A percentile compares a stretch with the other conserved stretches of the same genome.
Evolutionary conservation across 306 rosid species (phyloP).

Genomic region (Rosa chinensis): DNA sequence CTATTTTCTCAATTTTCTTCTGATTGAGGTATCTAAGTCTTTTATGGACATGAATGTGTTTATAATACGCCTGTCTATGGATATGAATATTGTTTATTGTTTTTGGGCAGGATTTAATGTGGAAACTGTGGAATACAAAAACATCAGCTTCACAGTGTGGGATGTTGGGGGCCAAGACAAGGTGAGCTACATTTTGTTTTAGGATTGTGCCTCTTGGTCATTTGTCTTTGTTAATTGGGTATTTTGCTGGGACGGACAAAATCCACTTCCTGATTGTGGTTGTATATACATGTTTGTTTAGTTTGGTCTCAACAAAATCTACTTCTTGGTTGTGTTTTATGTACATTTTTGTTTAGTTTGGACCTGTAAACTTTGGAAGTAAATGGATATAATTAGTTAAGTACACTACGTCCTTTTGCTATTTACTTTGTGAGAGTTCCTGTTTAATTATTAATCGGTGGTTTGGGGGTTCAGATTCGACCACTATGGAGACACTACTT

Average conservation of each 20-base stretch:
- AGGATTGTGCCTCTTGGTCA: neutral
- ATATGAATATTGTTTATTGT: neutral
- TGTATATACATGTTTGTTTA: neutral
- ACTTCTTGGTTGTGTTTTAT: neutral
- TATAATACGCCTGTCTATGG: neutral
- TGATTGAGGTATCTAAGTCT: neutral
- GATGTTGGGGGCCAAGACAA: constrained; percentile 63
- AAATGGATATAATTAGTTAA: neutral
- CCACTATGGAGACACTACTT: constrained; percentile 76
- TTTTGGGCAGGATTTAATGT: constrained; percentile 50
- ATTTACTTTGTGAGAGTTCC: neutral
- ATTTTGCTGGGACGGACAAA: neutral
- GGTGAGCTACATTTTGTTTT: constrained; percentile 30
- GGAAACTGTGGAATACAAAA: constrained; percentile 56
- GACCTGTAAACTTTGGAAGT: neutral
- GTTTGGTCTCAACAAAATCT: no score
- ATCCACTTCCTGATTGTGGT: no score
- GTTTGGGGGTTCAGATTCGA: constrained; percentile 37
- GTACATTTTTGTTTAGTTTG: neutral
- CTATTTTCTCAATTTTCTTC: neutral
- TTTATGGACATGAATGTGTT: neutral
- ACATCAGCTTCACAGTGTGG: constrained; percentile 60
- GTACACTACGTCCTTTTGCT: neutral
- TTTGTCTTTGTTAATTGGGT: neutral
- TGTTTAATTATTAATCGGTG: neutral